Evolutionary conservation across 2,329 filamentous ascomycete genomes (phyloP), one percentile per base, ranked within the genome.

Genomic region (Diaporthe sp.): DNA sequence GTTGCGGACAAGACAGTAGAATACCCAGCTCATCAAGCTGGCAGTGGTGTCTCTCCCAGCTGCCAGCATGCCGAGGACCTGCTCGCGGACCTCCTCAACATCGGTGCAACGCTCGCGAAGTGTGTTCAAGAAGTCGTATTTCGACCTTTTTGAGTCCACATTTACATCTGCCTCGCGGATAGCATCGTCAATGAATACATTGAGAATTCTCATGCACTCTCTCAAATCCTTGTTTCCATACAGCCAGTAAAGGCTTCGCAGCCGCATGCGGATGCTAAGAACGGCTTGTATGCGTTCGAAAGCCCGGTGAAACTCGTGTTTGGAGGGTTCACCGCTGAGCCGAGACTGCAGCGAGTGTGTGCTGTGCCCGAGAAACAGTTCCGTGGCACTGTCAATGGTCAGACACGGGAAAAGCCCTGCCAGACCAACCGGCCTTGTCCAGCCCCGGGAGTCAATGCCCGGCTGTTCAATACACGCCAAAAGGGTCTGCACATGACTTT

Each of bases 311-410:
- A 65, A 73, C 1, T 63, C 6, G 20, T 73, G 71, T 10, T 57
- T 39, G 1, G 37, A 25, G 0, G 37, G 39, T 4, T 67, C n/a
- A n/a, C 65, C 65, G 0, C 42, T 53, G 15, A 68, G 42, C 1
- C 49, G 65, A 0, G 72, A 28, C 37, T 58, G 37, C 49, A 76
- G 7, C 31, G 75, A 75, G n/a, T 76, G 12, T 4, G 75, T 70
- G 42, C 84, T 86, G 76, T 89, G 84, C n/a, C 90, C 90, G 70
- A 91, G 90, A 3, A 91, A 81, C 77, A 91, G 89, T 60, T 88
- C 87, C 0, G 89, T 91, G 0, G 89, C 86, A 0, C 86, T 87
- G 76, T 91, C 89, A 25, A 91, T 84, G 0, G 89, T 90, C 31
- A 90, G 81, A 60, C 84, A 83, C 78, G 90, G 90, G 80, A 91